Evolutionary conservation across 2,329 filamentous ascomycete species (phyloP).

Genomic region (Cladophialophora chaetospira): DNA sequence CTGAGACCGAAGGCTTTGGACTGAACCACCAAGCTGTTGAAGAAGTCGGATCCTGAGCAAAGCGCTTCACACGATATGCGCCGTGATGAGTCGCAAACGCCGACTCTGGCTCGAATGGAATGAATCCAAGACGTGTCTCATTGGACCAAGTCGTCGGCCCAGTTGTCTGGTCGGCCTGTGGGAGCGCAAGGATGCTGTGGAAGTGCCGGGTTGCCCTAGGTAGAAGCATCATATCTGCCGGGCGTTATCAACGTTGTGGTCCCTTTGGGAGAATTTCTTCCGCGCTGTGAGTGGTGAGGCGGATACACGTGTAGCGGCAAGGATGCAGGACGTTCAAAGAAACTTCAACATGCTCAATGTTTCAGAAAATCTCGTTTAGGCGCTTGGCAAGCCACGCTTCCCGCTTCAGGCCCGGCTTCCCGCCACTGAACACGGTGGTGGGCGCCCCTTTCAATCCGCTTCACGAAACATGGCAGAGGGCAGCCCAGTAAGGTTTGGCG

Average conservation of each 20-base stretch:
- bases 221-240: not conserved
- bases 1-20: not conserved
- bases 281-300: not conserved
- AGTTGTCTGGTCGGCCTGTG: not conserved
- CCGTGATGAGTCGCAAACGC: not conserved
- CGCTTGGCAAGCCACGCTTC: slow-evolving; percentile 2
- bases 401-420: not conserved
- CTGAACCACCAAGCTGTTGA: too few relatives aligned
- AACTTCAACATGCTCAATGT: not conserved
- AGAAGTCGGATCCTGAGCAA: not conserved
- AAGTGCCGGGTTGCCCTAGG: not conserved
- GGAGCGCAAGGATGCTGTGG: not conserved
- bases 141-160: not conserved
- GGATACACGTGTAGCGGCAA: not conserved
- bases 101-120: not conserved
- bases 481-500: not conserved
- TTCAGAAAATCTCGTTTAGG: slow-evolving; percentile 5
- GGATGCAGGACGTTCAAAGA: slow-evolving; percentile 1
- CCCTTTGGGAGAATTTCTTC: not conserved
- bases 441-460: not conserved
- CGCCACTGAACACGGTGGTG: not conserved
- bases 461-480: not conserved
- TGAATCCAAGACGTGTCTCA: not conserved
- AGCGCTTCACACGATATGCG: not conserved
- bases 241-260: not conserved